A percentile compares a stretch with the other conserved stretches of the same genome.
These are phyloP conservation scores for Lodderomyces elongisporus DNA, from an alignment of 1,139 yeast species.

Conservation along the genomic window DNA sequence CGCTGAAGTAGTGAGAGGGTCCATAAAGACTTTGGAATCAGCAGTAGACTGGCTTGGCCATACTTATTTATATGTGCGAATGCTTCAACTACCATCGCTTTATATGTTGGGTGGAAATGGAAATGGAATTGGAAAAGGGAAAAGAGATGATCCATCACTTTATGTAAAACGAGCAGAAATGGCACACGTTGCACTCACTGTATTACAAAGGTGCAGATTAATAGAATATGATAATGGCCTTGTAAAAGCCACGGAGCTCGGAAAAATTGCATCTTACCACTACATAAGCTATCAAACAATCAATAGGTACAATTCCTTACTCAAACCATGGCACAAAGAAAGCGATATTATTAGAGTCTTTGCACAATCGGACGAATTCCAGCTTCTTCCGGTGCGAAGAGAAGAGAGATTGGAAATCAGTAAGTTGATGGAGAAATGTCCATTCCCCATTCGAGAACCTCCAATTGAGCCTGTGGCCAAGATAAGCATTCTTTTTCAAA, in stretches of 20 bases:
- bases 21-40: conserved; percentile 55
- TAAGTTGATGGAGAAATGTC: conserved; percentile 68
- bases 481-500: conserved; percentile 73
- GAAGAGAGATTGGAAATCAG: conserved; percentile 81
- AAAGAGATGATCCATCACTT: conserved; percentile 24
- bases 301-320: conserved; percentile 51
- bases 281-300: conserved; percentile 77
- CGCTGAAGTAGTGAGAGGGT: conserved; percentile 82
- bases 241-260: conserved; percentile 63
- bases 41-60: conserved; percentile 76
- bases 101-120: conserved; percentile 63
- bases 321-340: conserved; percentile 62
- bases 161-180: conserved; percentile 58
- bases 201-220: conserved; percentile 52
- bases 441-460: conserved; percentile 77
- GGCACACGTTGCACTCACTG: conserved; percentile 67
- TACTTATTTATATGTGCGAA: conserved; percentile 76
- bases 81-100: conserved; percentile 66
- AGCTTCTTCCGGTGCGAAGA: conserved; percentile 73
- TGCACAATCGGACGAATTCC: conserved; percentile 80
- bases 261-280: conserved; percentile 81
- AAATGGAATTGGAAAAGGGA: no score
- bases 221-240: conserved; percentile 49
- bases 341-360: conserved; percentile 77
- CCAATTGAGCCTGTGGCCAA: conserved; percentile 74